These are phyloP conservation scores for Carex pumila DNA, from an alignment of 176 grass and related monocot genomes.

Conservation along the genomic window DNA sequence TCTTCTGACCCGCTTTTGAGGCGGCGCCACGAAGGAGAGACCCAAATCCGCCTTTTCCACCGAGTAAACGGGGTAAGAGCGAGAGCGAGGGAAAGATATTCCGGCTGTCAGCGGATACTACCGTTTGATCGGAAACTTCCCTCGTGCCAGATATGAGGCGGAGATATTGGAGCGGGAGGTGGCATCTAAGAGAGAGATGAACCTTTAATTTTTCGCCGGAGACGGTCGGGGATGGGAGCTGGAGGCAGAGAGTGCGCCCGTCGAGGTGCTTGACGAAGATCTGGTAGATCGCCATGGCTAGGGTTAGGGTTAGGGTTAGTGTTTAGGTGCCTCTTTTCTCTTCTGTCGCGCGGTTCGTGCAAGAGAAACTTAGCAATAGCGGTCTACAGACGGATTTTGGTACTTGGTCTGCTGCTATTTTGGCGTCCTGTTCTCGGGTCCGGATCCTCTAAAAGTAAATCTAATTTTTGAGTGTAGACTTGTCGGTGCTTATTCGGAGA, in stretches of 20 bases:
- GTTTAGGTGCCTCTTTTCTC: background rate
- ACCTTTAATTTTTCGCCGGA: constrained; percentile 39
- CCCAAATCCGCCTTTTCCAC: constrained; percentile 93
- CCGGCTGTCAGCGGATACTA: constrained; percentile 22
- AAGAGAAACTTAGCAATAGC: background rate
- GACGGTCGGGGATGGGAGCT: constrained; percentile 45
- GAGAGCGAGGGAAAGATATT: constrained; percentile 37
- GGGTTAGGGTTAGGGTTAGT: constrained; percentile 1
- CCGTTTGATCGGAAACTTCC: constrained; percentile 28
- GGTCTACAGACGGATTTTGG: too few relatives aligned
- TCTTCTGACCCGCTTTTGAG: constrained; percentile 95
- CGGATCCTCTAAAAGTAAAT: too few relatives aligned
- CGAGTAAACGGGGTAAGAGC: constrained; percentile 66
- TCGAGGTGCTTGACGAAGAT: constrained; percentile 69
- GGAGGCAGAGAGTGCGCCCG: constrained; percentile 57
- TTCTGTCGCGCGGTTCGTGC: background rate
- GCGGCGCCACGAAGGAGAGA: constrained; percentile 89
- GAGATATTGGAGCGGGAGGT: constrained; percentile 50
- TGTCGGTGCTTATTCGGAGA: too few relatives aligned
- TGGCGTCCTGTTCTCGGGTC: too few relatives aligned
- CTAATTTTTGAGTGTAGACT: too few relatives aligned
- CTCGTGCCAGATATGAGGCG: constrained; percentile 28
- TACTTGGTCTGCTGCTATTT: too few relatives aligned
- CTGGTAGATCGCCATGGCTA: constrained; percentile 44
- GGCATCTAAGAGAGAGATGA: constrained; percentile 31